A percentile compares a stretch with the other conserved stretches of the same genome.
These are phyloP conservation scores for Somion occarium DNA, from an alignment of 1,284 basidiomycete species.

Conservation along the genomic window DNA sequence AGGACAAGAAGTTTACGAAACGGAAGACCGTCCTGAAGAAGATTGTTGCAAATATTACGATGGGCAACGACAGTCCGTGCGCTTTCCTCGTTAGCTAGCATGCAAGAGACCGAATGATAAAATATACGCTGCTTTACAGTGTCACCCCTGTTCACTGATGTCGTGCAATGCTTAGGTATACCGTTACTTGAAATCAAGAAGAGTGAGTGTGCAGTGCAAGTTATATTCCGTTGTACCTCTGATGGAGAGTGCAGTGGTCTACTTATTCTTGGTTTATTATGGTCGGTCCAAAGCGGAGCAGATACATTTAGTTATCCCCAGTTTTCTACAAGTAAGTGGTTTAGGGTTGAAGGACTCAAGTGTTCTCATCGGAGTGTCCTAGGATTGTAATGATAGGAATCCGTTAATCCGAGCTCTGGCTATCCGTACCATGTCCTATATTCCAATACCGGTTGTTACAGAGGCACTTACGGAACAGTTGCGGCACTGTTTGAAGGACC, in stretches of 20 bases:
- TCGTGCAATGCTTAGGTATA: conserved; percentile 84
- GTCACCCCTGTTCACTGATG: conserved; percentile 89
- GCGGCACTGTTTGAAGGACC: conserved; percentile 83
- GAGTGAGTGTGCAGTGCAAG: conserved; percentile 51
- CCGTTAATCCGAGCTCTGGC: conserved; percentile 90
- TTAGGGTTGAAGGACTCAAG: neutral
- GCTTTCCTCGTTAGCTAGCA: conserved; percentile 16
- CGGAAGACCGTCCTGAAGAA: conserved; percentile 92
- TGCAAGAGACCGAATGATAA: neutral
- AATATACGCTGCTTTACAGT: conserved; percentile 45
- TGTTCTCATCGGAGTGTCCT: conserved; percentile 5
- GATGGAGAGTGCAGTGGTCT: conserved; percentile 65
- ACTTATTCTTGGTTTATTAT: conserved; percentile 91
- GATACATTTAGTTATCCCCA: conserved; percentile 83
- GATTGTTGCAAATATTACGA: conserved; percentile 93
- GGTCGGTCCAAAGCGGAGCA: conserved; percentile 85
- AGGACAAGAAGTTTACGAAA: conserved; percentile 92
- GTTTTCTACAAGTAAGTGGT: conserved; percentile 72
- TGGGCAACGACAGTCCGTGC: conserved; percentile 89
- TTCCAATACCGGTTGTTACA: conserved; percentile 78
- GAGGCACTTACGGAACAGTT: conserved; percentile 82
- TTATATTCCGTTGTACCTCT: conserved; percentile 12
- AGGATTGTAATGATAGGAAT: conserved; percentile 92
- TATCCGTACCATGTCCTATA: conserved; percentile 95
- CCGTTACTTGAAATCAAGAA: conserved; percentile 97